Percentiles rank a stretch among this genome's conserved stretches.
phyloP scores from a whole-genome alignment of 768 basidiomycete species.

The Amanita subjunquillea region DNA sequence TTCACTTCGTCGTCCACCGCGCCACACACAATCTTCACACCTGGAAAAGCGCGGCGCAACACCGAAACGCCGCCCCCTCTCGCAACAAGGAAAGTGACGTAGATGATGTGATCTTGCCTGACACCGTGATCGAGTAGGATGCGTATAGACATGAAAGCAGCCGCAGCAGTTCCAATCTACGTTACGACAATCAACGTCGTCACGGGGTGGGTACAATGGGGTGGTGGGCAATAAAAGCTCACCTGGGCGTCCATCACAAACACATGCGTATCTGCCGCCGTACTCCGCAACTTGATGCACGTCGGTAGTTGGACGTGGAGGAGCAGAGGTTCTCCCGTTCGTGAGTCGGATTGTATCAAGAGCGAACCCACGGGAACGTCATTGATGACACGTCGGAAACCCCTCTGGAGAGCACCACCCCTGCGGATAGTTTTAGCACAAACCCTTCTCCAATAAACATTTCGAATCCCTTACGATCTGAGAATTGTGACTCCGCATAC shows the following conservation, averaged over 20 bases:
- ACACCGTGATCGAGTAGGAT: conserved; percentile 91
- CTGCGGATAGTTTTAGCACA: conserved; percentile 23
- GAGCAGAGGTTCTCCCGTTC: conserved; percentile 80
- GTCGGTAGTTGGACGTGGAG: conserved; percentile 74
- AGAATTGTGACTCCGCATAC: conserved; percentile 87
- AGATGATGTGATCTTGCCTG: conserved; percentile 73
- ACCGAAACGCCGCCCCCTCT: conserved; percentile 71
- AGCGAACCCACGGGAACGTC: conserved; percentile 84
- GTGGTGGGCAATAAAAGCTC: neutral
- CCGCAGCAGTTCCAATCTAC: conserved; percentile 88
- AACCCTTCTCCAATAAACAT: neutral
- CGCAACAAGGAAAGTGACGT: conserved; percentile 83
- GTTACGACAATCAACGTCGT: neutral
- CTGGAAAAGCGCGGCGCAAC: conserved; percentile 75
- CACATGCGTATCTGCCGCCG: conserved; percentile 66
- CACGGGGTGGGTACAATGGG: neutral
- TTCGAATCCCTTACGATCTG: conserved; percentile 53
- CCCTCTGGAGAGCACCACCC: conserved; percentile 85
- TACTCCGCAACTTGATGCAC: conserved; percentile 53
- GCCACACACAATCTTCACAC: conserved; percentile 75
- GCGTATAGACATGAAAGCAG: conserved; percentile 92
- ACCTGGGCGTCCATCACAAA: conserved; percentile 89
- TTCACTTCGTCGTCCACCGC: conserved; percentile 71
- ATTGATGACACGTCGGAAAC: conserved; percentile 79
- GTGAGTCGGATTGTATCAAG: conserved; percentile 80